phyloP scores from a whole-genome alignment of 306 rosid species.

The Canavalia ensiformis region DNA sequence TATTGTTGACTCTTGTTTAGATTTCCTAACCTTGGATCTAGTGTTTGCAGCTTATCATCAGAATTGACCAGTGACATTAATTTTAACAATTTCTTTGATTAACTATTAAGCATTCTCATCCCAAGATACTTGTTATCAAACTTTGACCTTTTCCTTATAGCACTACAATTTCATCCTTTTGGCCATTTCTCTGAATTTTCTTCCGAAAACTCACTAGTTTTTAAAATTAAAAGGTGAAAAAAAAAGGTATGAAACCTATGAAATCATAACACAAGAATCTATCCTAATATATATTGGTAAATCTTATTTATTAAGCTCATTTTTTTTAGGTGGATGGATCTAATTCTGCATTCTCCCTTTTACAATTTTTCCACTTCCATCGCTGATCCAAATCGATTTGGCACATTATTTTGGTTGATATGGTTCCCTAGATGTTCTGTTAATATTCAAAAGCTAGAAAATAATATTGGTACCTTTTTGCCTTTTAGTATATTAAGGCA shows the following conservation, averaged over 20 bases:
- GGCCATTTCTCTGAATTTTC: background rate
- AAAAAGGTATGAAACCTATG: background rate
- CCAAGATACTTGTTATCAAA: background rate
- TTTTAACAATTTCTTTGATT: background rate
- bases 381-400: conserved; percentile 4
- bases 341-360: conserved; percentile 1
- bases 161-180: background rate
- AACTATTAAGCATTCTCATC: conserved; percentile 13
- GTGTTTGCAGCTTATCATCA: conserved; percentile 13
- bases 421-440: background rate
- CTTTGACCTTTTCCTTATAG: background rate
- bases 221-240: background rate
- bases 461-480: background rate
- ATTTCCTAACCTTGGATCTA: conserved; percentile 43
- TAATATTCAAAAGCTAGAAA: background rate
- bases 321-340: conserved; percentile 41
- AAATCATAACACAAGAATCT: background rate
- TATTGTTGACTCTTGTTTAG: conserved; percentile 22
- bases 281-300: background rate
- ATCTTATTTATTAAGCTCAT: background rate
- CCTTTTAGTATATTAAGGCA: background rate
- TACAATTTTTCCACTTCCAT: background rate
- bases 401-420: conserved; percentile 1
- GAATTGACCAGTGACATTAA: background rate
- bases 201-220: conserved; percentile 15